These are phyloP conservation scores for Theileria orientalis DNA, from an alignment of 169 alveolate genomes.

Conservation along the genomic window DNA sequence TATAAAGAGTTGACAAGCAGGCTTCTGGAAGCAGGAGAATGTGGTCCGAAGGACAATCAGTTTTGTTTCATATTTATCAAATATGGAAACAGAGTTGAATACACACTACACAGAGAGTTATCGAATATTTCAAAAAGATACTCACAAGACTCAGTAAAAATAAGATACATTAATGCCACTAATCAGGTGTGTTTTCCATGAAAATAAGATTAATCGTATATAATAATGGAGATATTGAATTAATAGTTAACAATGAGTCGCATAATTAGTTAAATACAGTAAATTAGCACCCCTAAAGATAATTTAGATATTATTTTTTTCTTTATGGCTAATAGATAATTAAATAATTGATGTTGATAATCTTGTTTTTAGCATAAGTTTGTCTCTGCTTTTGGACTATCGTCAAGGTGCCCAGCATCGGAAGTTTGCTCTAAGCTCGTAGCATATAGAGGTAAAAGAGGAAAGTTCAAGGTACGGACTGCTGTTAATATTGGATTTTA, in stretches of 20 bases:
- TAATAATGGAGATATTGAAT: too few relatives aligned
- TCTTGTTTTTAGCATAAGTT: conserved; percentile 21
- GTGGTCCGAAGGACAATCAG: conserved; percentile 70
- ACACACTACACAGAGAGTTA: conserved; percentile 60
- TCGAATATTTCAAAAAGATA: conserved; percentile 65
- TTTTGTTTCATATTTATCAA: conserved; percentile 54
- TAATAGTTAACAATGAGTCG: too few relatives aligned
- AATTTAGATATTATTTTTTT: too few relatives aligned
- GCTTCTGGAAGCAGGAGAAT: conserved; percentile 68
- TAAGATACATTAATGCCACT: conserved; percentile 57
- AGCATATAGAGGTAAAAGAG: conserved; percentile 60
- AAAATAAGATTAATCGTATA: too few relatives aligned
- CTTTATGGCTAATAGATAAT: too few relatives aligned
- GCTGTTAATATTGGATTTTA: neutral
- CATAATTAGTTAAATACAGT: too few relatives aligned
- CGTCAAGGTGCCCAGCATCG: conserved; percentile 38
- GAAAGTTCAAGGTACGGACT: conserved; percentile 42
- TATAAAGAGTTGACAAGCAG: conserved; percentile 67
- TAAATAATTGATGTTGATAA: too few relatives aligned
- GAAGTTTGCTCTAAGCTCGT: conserved; percentile 50
- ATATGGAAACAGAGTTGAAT: conserved; percentile 35
- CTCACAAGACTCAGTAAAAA: conserved; percentile 71
- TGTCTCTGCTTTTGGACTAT: conserved; percentile 43
- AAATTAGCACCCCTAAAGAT: too few relatives aligned
- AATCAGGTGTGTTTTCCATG: conserved; percentile 22